Evolutionary conservation across 1,139 yeast genomes (phyloP), one percentile per base, ranked within the genome.

Genomic region (Yamadazyma jaroonii): DNA sequence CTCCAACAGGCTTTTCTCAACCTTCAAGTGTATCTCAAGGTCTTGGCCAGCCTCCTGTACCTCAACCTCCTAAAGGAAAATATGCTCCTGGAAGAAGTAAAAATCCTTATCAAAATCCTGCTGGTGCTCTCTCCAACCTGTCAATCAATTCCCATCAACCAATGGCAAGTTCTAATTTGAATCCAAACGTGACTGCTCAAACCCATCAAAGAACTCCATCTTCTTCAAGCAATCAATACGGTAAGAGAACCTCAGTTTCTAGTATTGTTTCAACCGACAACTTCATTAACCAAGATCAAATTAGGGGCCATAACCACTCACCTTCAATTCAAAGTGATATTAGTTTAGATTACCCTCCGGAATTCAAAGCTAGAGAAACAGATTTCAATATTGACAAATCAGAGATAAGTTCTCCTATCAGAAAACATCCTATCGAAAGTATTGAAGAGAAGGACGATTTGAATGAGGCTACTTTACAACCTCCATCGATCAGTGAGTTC

Each of bases 281-380:
- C 38, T 48, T 50, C 40, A 46, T 42, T 3, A 41, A 49, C 31
- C 48, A 47, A 9, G 48, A 46, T 25, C 44, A 39, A 3, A 38
- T 51, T n/a, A 39, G 55, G 21, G 46, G 42, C 6, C 61, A 55
- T 28, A 47, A 47, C 13, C 55, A 51, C 29, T 54, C 67, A 1
- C 61, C 67, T 6, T 57, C 66, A 9, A 46, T 55, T 15, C 67
- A 61, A 31, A 62, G 68, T 47, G 68, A 62, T 36, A 47, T 61
- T 12, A 61, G 67, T 40, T 37, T 59, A 37, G 67, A 61, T 35
- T 60, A 57, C 39, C 67, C 65, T 3, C 50, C 44, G 39, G 65
- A 61, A 25, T 56, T 55, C 38, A 58, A 54, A 42, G 38, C 59
- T 5, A 50, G 59, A 33, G 41, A 46, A 38, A 39, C 48, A 35